These are phyloP conservation scores for Gymnopilus dilepis DNA, from an alignment of 768 basidiomycete species.

Conservation along the genomic window DNA sequence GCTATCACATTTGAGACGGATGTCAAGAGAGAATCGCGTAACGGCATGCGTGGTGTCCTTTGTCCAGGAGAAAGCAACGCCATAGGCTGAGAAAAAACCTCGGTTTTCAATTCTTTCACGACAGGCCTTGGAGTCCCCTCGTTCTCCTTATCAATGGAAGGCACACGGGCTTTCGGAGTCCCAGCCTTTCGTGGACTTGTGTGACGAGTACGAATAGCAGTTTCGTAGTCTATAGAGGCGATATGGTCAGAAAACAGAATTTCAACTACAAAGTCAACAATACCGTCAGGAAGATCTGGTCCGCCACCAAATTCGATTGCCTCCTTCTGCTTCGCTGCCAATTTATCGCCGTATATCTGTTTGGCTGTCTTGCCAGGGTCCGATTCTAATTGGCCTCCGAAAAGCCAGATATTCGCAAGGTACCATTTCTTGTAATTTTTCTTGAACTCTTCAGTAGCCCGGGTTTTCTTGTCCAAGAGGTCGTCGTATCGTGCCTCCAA, in stretches of 20 bases:
- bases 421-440: constrained; percentile 60
- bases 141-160: constrained; percentile 33
- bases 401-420: constrained; percentile 48
- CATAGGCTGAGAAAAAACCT: not conserved
- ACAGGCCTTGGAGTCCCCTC: constrained; percentile 22
- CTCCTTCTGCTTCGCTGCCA: not conserved
- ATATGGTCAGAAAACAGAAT: not conserved
- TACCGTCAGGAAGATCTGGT: not conserved
- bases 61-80: not conserved
- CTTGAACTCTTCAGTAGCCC: constrained; percentile 52
- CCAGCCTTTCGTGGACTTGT: not conserved
- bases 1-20: constrained; percentile 22
- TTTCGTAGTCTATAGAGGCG: not conserved
- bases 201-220: not conserved
- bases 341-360: constrained; percentile 14
- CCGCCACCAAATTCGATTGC: not conserved
- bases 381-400: constrained; percentile 29
- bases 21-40: constrained; percentile 19
- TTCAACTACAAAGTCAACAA: no score
- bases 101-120: constrained; percentile 16
- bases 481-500: constrained; percentile 50
- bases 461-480: constrained; percentile 47
- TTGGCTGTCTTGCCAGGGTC: constrained; percentile 27
- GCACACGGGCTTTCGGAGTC: not conserved
- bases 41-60: constrained; percentile 11